phyloP scores from a whole-genome alignment of 73 alveolate genomes.

The Paramecium caudatum region DNA sequence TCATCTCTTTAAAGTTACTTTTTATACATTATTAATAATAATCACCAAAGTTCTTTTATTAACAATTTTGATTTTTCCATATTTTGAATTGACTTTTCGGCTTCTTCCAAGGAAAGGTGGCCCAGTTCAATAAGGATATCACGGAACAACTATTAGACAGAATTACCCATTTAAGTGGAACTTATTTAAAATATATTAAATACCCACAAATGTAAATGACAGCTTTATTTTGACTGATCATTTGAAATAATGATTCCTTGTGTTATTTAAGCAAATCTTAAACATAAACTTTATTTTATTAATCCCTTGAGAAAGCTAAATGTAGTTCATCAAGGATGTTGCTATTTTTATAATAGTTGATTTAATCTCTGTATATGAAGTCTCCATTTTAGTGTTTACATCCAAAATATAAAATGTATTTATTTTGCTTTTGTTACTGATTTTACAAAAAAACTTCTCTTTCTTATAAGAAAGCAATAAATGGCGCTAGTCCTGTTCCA shows the following conservation, averaged over 20 bases:
- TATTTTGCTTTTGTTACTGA: conserved; percentile 54
- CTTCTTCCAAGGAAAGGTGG: conserved; percentile 56
- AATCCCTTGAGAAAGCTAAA: conserved; percentile 93
- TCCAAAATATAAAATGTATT: conserved; percentile 90
- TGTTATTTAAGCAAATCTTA: conserved; percentile 85
- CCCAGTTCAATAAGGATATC: conserved; percentile 73
- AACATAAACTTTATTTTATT: conserved; percentile 87
- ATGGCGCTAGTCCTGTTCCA: conserved; percentile 98
- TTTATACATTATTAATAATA: background rate
- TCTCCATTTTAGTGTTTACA: conserved; percentile 88
- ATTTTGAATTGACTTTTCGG: conserved; percentile 60
- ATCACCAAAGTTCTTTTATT: conserved; percentile 89
- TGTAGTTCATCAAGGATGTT: conserved; percentile 82
- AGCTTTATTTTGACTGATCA: conserved; percentile 65
- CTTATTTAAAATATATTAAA: background rate
- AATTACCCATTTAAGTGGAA: conserved; percentile 83
- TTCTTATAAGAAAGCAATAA: conserved; percentile 93
- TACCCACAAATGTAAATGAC: conserved; percentile 85
- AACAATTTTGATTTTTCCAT: conserved; percentile 81
- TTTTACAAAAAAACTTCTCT: conserved; percentile 75
- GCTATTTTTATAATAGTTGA: conserved; percentile 78
- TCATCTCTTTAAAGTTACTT: conserved; percentile 74
- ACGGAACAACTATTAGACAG: conserved; percentile 73
- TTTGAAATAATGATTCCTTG: conserved; percentile 48
- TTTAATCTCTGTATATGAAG: conserved; percentile 89